Evolutionary conservation across 1,284 basidiomycete species (phyloP), one percentile per base, ranked within the genome.

Genomic region (Trichosporon sp.): DNA sequence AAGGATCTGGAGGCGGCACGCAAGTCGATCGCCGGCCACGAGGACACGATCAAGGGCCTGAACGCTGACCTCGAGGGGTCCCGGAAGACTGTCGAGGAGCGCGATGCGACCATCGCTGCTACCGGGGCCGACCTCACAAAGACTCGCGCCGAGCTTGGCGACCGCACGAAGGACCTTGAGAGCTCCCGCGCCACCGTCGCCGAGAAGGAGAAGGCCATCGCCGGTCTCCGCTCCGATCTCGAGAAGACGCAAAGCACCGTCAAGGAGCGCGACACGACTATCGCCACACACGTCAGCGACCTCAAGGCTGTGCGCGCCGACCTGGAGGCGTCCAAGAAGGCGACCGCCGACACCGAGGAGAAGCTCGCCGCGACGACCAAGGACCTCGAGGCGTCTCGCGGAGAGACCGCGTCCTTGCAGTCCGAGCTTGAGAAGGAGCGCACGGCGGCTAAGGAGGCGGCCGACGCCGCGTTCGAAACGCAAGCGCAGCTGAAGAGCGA

Each of bases 21-120:
- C 35, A 65, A 77, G n/a, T 51, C 69, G 21, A 66, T 58, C 44
- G 58, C 66, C 12, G 65, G 73, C 31, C 69, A 69, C 11, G 72
- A 73, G n/a, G 29, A 38, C 3, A 9, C 65, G 13, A 42, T 69
- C 27, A 38, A 67, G 62, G 68, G 66, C 65, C 29, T 65, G 12
- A 60, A 21, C 3, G 29, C 56, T 9, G 56, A 60, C 5, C 66
- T 71, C 27, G 42, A 38, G 1, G 21, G 34, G 2, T 62, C 53
- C 32, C 34, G 56, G 56, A 51, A 27, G 23, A 56, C 47, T 1
- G 60, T 56, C 56, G 62, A 62, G 68, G 64, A 69, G 21, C 68
- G 29, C 44, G 64, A 62, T 9, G 68, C 23, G 3, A 51, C 62
- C 3, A 62, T 69, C 15, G 44, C 56, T 8, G 29, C 56, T n/a